Percentiles rank a stretch among this genome's conserved stretches.
Conservation (phyloP, 306 rosid species). For the Trifolium repens region DNA sequence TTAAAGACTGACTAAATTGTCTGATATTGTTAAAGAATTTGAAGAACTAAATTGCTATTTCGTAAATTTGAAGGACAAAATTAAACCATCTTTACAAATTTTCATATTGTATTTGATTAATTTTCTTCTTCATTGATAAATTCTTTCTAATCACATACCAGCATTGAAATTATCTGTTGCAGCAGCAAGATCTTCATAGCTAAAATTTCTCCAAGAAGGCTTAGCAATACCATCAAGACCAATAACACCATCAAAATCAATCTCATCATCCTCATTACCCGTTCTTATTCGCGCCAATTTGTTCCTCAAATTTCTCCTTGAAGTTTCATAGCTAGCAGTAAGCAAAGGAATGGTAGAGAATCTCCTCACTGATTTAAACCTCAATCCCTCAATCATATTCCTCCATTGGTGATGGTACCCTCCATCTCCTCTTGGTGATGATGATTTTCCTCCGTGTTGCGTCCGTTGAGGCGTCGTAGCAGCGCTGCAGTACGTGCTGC, state of each 20-base stretch:
- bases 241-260: slow-evolving; percentile 37
- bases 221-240: slow-evolving; percentile 51
- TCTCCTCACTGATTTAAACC: slow-evolving; percentile 60
- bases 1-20: too few species aligned
- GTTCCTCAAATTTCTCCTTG: slow-evolving; percentile 54
- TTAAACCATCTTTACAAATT: neutral
- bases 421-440: neutral
- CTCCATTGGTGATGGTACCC: slow-evolving; percentile 63
- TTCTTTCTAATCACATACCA: slow-evolving; percentile 43
- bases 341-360: slow-evolving; percentile 65
- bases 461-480: neutral
- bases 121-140: neutral
- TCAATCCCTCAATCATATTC: slow-evolving; percentile 62
- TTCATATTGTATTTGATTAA: neutral
- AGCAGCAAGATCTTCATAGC: slow-evolving; percentile 61
- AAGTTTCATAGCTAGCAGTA: slow-evolving; percentile 54
- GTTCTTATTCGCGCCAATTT: slow-evolving; percentile 62
- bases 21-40: too few species aligned
- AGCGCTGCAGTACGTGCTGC: slow-evolving; percentile 24
- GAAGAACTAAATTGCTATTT: neutral
- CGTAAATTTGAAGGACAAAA: neutral
- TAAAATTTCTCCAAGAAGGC: slow-evolving; percentile 88
- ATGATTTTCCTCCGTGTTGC: neutral
- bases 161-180: slow-evolving; percentile 73
- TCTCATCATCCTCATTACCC: neutral